These are phyloP conservation scores for Danielia oregonensis DNA, from an alignment of 805 yeast genomes.

Conservation along the genomic window DNA sequence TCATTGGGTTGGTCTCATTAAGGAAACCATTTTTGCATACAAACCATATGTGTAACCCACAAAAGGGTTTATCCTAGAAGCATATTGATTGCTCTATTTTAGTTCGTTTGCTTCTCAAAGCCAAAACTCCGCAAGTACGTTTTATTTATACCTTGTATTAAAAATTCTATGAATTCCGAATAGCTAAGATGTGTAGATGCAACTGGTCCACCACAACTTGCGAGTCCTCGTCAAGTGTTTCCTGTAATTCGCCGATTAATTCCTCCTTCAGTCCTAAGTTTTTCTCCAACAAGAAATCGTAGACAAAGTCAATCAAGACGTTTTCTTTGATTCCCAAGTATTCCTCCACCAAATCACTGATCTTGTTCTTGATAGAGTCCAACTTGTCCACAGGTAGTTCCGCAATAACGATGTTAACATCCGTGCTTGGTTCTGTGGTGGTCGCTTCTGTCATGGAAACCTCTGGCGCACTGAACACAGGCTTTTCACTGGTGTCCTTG, in stretches of 20 bases:
- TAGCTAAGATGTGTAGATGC: slow-evolving; percentile 6
- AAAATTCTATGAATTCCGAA: too few relatives aligned
- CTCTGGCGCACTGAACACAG: background rate
- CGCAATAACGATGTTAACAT: slow-evolving; percentile 6
- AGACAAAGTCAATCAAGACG: slow-evolving; percentile 43
- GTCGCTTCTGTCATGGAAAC: slow-evolving; percentile 2
- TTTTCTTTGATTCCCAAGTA: slow-evolving; percentile 53
- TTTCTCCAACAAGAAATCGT: slow-evolving; percentile 29
- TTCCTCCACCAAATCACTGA: slow-evolving; percentile 46
- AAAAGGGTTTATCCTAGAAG: background rate
- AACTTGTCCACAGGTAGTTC: slow-evolving; percentile 12
- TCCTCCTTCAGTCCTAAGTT: slow-evolving; percentile 29
- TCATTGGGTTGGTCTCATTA: slow-evolving; percentile 61
- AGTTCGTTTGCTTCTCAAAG: too few relatives aligned
- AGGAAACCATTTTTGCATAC: background rate
- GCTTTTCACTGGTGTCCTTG: slow-evolving; percentile 2
- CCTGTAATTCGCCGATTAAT: slow-evolving; percentile 44
- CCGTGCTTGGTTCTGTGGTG: background rate
- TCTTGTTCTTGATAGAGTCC: slow-evolving; percentile 27
- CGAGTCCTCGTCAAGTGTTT: slow-evolving; percentile 51
- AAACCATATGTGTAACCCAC: background rate
- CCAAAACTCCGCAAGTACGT: too few relatives aligned
- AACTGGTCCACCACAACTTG: slow-evolving; percentile 38
- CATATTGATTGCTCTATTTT: slow-evolving; percentile 1
- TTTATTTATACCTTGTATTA: too few relatives aligned